A percentile compares a stretch with the other conserved stretches of the same genome.
Evolutionary conservation across 1,284 basidiomycete genomes (phyloP).

Genomic region (Ustilago hordei): DNA sequence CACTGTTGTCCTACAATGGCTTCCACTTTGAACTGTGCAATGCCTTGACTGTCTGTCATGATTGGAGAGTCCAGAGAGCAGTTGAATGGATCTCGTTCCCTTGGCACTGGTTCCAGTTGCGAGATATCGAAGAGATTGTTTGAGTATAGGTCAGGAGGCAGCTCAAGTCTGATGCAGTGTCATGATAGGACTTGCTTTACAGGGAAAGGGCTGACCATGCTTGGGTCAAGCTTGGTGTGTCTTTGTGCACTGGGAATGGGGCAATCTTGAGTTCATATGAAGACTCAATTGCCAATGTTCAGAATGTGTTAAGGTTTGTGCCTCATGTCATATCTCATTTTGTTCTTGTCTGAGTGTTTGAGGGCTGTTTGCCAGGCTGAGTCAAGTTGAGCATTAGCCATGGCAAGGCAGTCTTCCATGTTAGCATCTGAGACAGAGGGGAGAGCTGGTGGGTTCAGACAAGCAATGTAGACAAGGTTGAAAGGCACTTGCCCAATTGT

Average conservation of each 20-base stretch:
- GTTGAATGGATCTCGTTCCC: too few species aligned
- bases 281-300: not conserved
- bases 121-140: not conserved
- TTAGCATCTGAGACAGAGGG: not conserved
- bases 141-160: not conserved
- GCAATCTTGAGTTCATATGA: not conserved
- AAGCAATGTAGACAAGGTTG: not conserved
- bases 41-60: not conserved
- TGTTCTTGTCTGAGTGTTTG: too few species aligned
- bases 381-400: not conserved
- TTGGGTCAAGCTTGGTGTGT: not conserved
- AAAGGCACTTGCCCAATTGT: not conserved
- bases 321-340: not conserved
- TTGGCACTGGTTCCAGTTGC: not conserved
- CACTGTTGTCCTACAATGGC: not conserved
- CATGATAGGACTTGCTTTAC: not conserved
- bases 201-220: not conserved
- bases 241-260: not conserved
- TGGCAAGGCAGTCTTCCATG: not conserved
- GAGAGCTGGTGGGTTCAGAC: not conserved
- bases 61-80: not conserved
- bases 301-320: not conserved
- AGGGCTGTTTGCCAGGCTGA: not conserved
- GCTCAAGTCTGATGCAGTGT: not conserved
- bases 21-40: not conserved